phyloP scores from a whole-genome alignment of 73 alveolate species.

The Tetrahymena thermophila region DNA sequence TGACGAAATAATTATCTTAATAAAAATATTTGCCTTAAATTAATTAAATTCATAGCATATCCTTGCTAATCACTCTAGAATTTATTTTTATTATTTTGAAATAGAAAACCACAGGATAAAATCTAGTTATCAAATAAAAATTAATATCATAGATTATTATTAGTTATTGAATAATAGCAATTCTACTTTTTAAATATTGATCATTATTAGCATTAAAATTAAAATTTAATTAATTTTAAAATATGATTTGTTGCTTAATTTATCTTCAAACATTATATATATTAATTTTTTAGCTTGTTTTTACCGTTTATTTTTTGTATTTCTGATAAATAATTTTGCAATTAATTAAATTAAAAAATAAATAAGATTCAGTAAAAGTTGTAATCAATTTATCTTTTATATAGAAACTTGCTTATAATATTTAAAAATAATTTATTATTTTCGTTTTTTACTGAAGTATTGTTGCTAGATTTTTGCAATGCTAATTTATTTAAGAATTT shows the following conservation, averaged over 20 bases:
- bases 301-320: background rate
- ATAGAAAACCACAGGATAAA: background rate
- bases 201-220: background rate
- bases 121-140: background rate
- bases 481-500: background rate
- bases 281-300: no score
- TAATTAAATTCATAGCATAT: no score
- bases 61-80: background rate
- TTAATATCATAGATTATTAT: no score
- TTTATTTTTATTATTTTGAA: background rate
- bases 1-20: no score
- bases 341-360: no score
- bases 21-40: no score
- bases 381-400: background rate
- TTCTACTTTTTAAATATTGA: background rate
- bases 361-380: background rate
- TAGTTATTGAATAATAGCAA: no score
- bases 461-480: background rate
- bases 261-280: no score
- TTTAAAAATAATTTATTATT: no score
- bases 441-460: no score
- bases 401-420: no score
- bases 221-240: no score
- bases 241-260: background rate
- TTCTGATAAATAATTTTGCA: background rate